Conservation (phyloP, 2,329 filamentous ascomycete genomes). For the Aspergillus sp. region DNA sequence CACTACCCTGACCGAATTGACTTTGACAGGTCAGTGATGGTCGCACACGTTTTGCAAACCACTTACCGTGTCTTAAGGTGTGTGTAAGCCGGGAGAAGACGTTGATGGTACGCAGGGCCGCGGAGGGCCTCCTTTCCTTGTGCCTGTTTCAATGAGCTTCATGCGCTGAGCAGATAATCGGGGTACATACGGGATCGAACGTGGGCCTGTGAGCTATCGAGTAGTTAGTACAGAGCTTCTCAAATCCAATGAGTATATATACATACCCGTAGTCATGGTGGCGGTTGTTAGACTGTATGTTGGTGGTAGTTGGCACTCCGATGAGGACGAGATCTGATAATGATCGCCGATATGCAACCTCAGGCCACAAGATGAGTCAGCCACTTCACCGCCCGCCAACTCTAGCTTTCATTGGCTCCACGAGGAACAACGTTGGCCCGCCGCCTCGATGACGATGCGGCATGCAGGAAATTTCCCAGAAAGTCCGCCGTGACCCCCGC, state of each 20-base stretch:
- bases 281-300: background rate
- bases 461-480: constrained; percentile 23
- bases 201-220: constrained; percentile 75
- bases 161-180: constrained; percentile 26
- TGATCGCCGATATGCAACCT: constrained; percentile 11
- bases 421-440: constrained; percentile 15
- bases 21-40: constrained; percentile 43
- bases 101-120: constrained; percentile 93
- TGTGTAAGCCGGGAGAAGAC: constrained; percentile 89
- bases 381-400: constrained; percentile 13
- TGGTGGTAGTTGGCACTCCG: constrained; percentile 8
- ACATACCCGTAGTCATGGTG: constrained; percentile 48
- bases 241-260: background rate
- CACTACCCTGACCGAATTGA: constrained; percentile 86
- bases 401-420: constrained; percentile 12
- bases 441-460: constrained; percentile 22
- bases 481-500: constrained; percentile 25
- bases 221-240: constrained; percentile 23
- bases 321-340: constrained; percentile 10
- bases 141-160: constrained; percentile 57
- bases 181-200: constrained; percentile 77
- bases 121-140: constrained; percentile 92
- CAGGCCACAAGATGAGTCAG: constrained; percentile 16
- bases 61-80: constrained; percentile 80
- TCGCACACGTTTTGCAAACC: background rate